Conservation (phyloP, 2,329 filamentous ascomycete species). For the Leptosphaerulina australis region DNA sequence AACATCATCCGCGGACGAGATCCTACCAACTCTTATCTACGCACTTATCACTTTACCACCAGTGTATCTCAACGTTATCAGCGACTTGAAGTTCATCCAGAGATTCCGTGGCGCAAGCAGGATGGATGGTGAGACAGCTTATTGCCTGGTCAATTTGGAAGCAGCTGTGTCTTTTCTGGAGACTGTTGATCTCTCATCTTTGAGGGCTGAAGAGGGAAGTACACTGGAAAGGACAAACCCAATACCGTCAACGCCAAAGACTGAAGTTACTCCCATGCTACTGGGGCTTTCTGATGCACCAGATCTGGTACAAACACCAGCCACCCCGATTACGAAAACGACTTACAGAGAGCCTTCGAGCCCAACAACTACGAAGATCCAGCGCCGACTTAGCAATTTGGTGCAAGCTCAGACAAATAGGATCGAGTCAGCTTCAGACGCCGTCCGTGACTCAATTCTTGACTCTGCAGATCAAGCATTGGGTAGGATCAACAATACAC, state of each 20-base stretch:
- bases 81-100: conserved; percentile 94
- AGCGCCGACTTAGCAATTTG: conserved; percentile 80
- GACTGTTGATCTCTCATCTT: conserved; percentile 88
- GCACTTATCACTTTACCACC: conserved; percentile 89
- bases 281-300: conserved; percentile 47
- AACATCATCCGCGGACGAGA: conserved; percentile 91
- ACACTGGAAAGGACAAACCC: conserved; percentile 58
- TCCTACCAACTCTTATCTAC: conserved; percentile 95
- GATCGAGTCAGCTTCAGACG: conserved; percentile 81
- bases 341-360: conserved; percentile 36
- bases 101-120: conserved; percentile 84
- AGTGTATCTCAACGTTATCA: conserved; percentile 85
- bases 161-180: conserved; percentile 93
- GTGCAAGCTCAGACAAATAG: conserved; percentile 84
- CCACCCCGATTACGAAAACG: conserved; percentile 39
- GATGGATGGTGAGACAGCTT: conserved; percentile 90
- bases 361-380: conserved; percentile 60
- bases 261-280: conserved; percentile 49
- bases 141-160: conserved; percentile 94
- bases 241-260: conserved; percentile 55
- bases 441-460: conserved; percentile 68
- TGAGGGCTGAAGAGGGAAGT: conserved; percentile 81
- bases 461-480: conserved; percentile 89
- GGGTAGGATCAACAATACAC: conserved; percentile 87
- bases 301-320: conserved; percentile 48